Conservation (phyloP, 129 eudicot species). For the Pulicaria dysenterica region DNA sequence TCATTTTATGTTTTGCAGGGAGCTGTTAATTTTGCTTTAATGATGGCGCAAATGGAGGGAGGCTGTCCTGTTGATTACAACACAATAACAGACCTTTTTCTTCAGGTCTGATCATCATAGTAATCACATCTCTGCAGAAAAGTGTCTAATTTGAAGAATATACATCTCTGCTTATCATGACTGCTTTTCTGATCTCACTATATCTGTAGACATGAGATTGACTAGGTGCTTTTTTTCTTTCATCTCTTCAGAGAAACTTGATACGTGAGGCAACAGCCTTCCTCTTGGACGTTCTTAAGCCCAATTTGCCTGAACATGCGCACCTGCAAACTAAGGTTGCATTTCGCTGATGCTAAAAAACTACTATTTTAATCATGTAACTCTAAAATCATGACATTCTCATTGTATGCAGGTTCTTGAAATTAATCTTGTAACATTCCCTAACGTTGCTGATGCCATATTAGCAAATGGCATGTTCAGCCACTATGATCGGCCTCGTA, state of each 20-base stretch:
- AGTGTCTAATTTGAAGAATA: neutral
- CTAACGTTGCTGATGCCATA: constrained; percentile 98
- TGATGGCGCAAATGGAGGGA: constrained; percentile 21
- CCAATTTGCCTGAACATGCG: constrained; percentile 80
- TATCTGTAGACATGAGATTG: neutral
- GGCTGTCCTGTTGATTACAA: constrained; percentile 13
- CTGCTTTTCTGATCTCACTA: neutral
- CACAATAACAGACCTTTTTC: constrained; percentile 9
- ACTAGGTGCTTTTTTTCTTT: neutral
- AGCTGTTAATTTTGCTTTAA: constrained; percentile 13
- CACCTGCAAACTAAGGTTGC: constrained; percentile 72
- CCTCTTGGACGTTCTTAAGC: constrained; percentile 81
- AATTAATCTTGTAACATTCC: constrained; percentile 90
- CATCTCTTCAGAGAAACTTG: constrained; percentile 70
- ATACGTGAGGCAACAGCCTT: constrained; percentile 94
- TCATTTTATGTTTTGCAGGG: constrained; percentile 10
- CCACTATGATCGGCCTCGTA: constrained; percentile 91
- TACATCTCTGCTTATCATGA: neutral
- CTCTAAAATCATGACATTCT: neutral
- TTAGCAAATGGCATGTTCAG: constrained; percentile 95
- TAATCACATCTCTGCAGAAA: neutral
- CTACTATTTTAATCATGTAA: neutral
- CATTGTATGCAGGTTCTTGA: constrained; percentile 66
- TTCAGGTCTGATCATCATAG: neutral
- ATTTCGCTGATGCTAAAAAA: neutral